Evolutionary conservation across 805 yeast genomes (phyloP).

Genomic region (Kuraishia ogatae): DNA sequence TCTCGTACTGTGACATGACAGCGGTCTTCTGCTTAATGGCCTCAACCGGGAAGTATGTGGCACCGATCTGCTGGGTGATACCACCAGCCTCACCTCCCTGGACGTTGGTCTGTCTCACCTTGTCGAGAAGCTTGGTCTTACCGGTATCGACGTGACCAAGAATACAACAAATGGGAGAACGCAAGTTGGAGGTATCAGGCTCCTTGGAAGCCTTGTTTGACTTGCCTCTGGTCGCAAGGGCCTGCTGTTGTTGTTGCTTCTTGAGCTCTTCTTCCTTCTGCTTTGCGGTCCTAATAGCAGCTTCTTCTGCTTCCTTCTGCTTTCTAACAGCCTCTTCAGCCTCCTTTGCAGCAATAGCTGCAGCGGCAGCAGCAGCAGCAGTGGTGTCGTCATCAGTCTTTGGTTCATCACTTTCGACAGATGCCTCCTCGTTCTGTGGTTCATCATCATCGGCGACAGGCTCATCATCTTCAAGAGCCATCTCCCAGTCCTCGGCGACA

Average conservation of each 20-base stretch:
- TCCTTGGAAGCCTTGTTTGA: conserved; percentile 23
- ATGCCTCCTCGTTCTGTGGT: conserved; percentile 20
- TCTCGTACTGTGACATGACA: conserved; percentile 82
- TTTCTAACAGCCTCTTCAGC: conserved; percentile 22
- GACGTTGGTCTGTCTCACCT: conserved; percentile 96
- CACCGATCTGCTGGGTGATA: conserved; percentile 99
- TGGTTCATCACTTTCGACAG: conserved; percentile 21
- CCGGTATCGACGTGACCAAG: conserved; percentile 99
- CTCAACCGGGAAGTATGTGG: conserved; percentile 97
- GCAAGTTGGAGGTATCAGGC: conserved; percentile 47
- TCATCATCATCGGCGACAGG: conserved; percentile 40
- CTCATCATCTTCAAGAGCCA: conserved; percentile 25
- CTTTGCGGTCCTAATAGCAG: conserved; percentile 14
- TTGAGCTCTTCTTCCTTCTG: conserved; percentile 8
- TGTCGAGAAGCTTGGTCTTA: conserved; percentile 93
- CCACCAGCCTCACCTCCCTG: conserved; percentile 99
- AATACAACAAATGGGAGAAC: conserved; percentile 99
- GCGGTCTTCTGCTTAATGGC: conserved; percentile 87
- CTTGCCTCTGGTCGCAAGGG: neutral
- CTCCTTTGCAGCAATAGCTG: conserved; percentile 9
- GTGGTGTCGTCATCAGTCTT: conserved; percentile 18
- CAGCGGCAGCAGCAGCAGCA: conserved; percentile 15
- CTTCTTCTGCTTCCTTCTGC: conserved; percentile 17
- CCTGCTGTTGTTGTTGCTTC: conserved; percentile 10
- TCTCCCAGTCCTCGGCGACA: conserved; percentile 46